phyloP scores from a whole-genome alignment of 768 basidiomycete genomes.

The Kwoniella europaea region DNA sequence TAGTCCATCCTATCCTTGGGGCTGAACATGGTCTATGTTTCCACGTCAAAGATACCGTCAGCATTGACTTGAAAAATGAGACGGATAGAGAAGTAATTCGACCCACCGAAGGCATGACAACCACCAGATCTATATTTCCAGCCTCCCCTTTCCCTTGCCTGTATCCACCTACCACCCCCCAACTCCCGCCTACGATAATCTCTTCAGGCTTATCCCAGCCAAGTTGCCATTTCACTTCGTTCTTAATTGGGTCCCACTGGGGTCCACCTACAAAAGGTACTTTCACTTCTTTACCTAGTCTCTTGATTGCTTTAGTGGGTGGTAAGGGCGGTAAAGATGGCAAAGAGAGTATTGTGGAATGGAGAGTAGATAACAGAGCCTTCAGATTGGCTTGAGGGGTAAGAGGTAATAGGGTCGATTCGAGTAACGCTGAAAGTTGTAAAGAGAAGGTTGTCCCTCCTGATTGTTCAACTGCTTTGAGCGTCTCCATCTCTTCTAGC shows the following conservation, averaged over 20 bases:
- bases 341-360: constrained; percentile 68
- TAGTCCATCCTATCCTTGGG: constrained; percentile 91
- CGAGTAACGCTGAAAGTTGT: constrained; percentile 65
- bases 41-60: constrained; percentile 57
- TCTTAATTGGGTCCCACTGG: constrained; percentile 59
- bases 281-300: constrained; percentile 69
- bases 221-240: constrained; percentile 78
- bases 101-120: constrained; percentile 85
- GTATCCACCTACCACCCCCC: constrained; percentile 77
- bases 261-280: constrained; percentile 61
- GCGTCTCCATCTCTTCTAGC: constrained; percentile 34
- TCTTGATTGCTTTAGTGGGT: constrained; percentile 67
- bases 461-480: constrained; percentile 29
- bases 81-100: no score
- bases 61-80: neutral
- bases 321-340: constrained; percentile 67
- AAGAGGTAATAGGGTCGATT: constrained; percentile 47
- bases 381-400: constrained; percentile 58
- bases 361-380: constrained; percentile 74
- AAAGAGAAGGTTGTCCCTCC: constrained; percentile 79
- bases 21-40: constrained; percentile 70
- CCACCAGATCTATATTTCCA: constrained; percentile 77
- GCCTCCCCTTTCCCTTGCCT: constrained; percentile 68
- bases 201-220: constrained; percentile 77
- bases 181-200: constrained; percentile 80